A percentile compares a stretch with the other conserved stretches of the same genome.
phyloP scores from a whole-genome alignment of 1,139 yeast genomes.

The Lodderomyces parapsilosis region DNA sequence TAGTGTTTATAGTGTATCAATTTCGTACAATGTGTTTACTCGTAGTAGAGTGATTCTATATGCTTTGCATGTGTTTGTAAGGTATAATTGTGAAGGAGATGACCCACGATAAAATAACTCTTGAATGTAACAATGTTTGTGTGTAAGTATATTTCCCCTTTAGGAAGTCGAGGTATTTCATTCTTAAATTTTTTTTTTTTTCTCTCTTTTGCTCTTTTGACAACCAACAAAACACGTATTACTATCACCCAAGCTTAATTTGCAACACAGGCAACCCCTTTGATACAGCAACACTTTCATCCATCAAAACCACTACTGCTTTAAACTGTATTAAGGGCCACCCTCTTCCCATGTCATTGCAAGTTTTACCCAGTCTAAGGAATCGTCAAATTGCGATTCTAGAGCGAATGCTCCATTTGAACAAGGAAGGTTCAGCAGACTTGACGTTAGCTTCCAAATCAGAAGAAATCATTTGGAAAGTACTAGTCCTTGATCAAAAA shows the following conservation, averaged over 20 bases:
- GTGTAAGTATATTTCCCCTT: background rate
- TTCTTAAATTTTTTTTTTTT: background rate
- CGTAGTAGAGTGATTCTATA: background rate
- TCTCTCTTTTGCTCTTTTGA: slow-evolving; percentile 1
- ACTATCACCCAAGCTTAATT: background rate
- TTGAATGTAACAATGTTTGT: no score
- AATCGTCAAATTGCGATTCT: slow-evolving; percentile 46
- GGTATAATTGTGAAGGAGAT: no score
- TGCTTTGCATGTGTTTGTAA: background rate
- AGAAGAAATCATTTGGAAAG: slow-evolving; percentile 86
- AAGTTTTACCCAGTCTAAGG: slow-evolving; percentile 26
- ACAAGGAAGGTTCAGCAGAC: slow-evolving; percentile 56
- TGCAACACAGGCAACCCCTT: no score
- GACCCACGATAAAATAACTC: no score
- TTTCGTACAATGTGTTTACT: background rate
- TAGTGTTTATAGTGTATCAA: background rate
- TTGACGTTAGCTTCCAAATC: slow-evolving; percentile 51
- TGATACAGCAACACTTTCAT: no score
- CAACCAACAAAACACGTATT: slow-evolving; percentile 3
- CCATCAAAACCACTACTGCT: no score
- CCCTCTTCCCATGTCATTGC: slow-evolving; percentile 17
- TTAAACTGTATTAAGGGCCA: no score
- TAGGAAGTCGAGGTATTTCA: slow-evolving; percentile 1
- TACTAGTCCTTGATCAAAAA: slow-evolving; percentile 75
- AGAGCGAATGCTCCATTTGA: slow-evolving; percentile 82